Conservation (phyloP, 1,139 yeast species). For the Saccharomyces pastorianus region DNA sequence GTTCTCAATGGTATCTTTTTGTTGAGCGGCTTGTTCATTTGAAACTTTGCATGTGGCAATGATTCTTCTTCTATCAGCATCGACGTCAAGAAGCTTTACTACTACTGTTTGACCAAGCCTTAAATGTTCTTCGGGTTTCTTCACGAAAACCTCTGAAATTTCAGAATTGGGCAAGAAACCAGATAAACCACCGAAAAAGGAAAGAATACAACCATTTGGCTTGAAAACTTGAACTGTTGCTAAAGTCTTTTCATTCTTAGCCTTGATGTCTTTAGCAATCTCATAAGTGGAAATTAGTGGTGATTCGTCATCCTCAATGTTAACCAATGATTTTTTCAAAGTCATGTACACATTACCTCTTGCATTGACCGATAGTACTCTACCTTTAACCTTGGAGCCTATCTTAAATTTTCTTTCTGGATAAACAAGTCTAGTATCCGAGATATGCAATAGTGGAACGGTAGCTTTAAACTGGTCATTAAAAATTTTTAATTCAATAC, state of each 20-base stretch:
- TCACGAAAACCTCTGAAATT: constrained; percentile 81
- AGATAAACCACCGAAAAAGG: constrained; percentile 68
- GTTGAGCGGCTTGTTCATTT: constrained; percentile 42
- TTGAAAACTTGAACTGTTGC: constrained; percentile 72
- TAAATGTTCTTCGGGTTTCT: constrained; percentile 68
- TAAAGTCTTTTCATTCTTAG: constrained; percentile 51
- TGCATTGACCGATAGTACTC: constrained; percentile 42
- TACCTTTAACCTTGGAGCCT: constrained; percentile 71
- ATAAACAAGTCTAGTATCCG: constrained; percentile 74
- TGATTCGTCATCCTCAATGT: constrained; percentile 53
- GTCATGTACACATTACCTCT: constrained; percentile 51
- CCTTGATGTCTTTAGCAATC: constrained; percentile 35
- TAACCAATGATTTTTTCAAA: constrained; percentile 74
- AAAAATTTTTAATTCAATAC: constrained; percentile 58
- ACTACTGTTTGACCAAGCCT: constrained; percentile 78
- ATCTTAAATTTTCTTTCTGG: constrained; percentile 89
- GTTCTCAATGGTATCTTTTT: constrained; percentile 41
- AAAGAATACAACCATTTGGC: constrained; percentile 71
- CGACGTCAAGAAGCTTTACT: constrained; percentile 56
- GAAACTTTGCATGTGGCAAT: constrained; percentile 70
- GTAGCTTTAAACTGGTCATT: constrained; percentile 32
- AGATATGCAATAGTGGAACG: constrained; percentile 66
- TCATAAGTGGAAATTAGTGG: constrained; percentile 37
- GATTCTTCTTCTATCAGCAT: constrained; percentile 48
- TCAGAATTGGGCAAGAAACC: constrained; percentile 84